Conservation (phyloP, 306 rosid species). For the Castanea mollissima region DNA sequence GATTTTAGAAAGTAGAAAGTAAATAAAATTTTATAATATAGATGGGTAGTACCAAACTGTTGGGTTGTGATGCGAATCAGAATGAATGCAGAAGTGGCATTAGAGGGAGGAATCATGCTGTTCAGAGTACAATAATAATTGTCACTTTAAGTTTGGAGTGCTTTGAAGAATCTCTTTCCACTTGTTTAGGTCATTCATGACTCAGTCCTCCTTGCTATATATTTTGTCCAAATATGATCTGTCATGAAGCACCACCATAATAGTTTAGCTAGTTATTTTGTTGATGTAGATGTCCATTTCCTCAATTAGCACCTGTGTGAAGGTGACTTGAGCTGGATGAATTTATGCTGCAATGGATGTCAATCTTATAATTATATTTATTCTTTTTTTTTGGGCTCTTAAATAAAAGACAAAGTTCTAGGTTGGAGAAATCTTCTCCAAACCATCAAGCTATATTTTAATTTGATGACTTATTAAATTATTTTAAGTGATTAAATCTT, state of each 20-base stretch:
- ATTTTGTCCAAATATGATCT: slow-evolving; percentile 35
- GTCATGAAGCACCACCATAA: slow-evolving; percentile 21
- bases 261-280: slow-evolving; percentile 3
- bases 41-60: slow-evolving; percentile 10
- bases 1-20: not conserved
- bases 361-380: not conserved
- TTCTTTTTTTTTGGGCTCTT: too few species aligned
- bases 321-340: not conserved
- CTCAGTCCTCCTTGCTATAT: slow-evolving; percentile 13
- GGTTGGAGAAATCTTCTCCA: too few species aligned
- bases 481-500: too few species aligned
- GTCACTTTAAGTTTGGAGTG: slow-evolving; percentile 29
- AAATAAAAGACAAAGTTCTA: too few species aligned
- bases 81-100: slow-evolving; percentile 25
- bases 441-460: too few species aligned
- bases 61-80: slow-evolving; percentile 19
- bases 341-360: not conserved
- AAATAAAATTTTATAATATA: not conserved
- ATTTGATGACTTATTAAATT: too few species aligned
- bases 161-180: slow-evolving; percentile 50
- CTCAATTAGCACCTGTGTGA: too few species aligned
- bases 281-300: too few species aligned
- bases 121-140: slow-evolving; percentile 19
- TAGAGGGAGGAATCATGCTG: slow-evolving; percentile 29
- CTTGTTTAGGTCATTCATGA: slow-evolving; percentile 14